Base-by-base conservation (phyloP, 2,329 filamentous ascomycete species). In the Hypoxylon sp. region DNA sequence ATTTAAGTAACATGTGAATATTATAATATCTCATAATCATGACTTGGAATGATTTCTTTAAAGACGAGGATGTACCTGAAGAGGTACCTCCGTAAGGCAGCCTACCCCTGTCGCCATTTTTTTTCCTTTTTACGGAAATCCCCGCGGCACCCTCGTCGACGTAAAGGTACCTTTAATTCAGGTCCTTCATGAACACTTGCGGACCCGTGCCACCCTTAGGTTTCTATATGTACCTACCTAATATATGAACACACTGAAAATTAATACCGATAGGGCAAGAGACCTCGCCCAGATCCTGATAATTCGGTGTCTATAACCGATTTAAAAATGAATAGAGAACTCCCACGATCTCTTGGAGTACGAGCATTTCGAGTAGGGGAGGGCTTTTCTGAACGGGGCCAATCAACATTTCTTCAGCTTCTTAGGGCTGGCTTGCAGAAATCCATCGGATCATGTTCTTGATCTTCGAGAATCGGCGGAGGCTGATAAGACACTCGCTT, bases 401-500 rank as follows among this genome's bases (percentile, higher is more conserved):
- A 60, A 60, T 48, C 38, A 53, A 30, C 14, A 48, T n/a, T 14
- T 41, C 56, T 38, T 58, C 51, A 58, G 52, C 45, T 64, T 51
- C 43, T 13, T 23, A 63, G 36, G 38, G 19, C 45, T 50, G 28
- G 25, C 55, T 56, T 52, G 34, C 49, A 56, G 51, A 53, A 11
- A 48, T 49, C 32, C 19, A 28, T 28, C n/a, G 56, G 21, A 17
- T 23, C 25, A 34, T 19, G 45, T 19, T 38, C 53, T 56, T 10
- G 50, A 53, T 45, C 50, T 63, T 38, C 34, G 38, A 45, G 13
- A 6, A 43, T 56, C 28, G 19, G 28, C 5, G 14, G 21, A 55
- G 17, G 63, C 58, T 58, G 69, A 71, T 71, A 72, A 72, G 64
- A 38, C 32, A 38, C 51, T 58, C 43, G 19, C 50, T 52, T 63